Percentiles rank a stretch among this genome's conserved stretches.
These are phyloP conservation scores for Dunaliella salina DNA, from an alignment of 163 green algal genomes.

Conservation along the genomic window DNA sequence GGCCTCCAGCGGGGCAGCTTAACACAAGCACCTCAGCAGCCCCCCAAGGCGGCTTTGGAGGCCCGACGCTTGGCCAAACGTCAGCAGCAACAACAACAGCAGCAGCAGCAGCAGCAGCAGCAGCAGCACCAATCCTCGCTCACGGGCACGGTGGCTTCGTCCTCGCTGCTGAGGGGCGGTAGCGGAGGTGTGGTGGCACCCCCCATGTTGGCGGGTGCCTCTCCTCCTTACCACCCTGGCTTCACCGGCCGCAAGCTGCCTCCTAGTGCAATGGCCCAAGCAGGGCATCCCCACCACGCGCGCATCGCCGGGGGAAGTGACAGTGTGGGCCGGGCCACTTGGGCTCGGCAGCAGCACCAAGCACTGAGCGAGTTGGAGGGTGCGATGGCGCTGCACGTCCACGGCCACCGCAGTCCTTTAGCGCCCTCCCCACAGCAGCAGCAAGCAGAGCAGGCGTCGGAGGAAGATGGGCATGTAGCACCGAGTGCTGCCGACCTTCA, in stretches of 20 bases:
- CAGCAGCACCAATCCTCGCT: not conserved
- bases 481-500: too few relatives aligned
- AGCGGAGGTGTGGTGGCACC: not conserved
- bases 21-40: not conserved
- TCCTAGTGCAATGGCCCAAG: not conserved
- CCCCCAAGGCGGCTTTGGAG: not conserved
- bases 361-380: conserved; percentile 29
- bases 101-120: not conserved
- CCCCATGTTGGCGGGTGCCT: not conserved
- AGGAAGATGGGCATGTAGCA: too few relatives aligned
- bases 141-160: not conserved
- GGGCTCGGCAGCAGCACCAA: conserved; percentile 35
- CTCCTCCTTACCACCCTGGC: not conserved
- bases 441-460: too few relatives aligned
- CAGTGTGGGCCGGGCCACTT: conserved; percentile 5
- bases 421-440: too few relatives aligned
- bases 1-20: not conserved
- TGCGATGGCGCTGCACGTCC: conserved; percentile 8
- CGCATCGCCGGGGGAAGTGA: too few relatives aligned
- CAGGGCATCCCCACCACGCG: not conserved
- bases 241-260: not conserved
- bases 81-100: not conserved
- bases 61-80: not conserved
- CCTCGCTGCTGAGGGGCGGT: not conserved
- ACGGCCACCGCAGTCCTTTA: not conserved